Base-by-base conservation (phyloP, 148 eudicot species). In the Pharnaceum exiguum region DNA sequence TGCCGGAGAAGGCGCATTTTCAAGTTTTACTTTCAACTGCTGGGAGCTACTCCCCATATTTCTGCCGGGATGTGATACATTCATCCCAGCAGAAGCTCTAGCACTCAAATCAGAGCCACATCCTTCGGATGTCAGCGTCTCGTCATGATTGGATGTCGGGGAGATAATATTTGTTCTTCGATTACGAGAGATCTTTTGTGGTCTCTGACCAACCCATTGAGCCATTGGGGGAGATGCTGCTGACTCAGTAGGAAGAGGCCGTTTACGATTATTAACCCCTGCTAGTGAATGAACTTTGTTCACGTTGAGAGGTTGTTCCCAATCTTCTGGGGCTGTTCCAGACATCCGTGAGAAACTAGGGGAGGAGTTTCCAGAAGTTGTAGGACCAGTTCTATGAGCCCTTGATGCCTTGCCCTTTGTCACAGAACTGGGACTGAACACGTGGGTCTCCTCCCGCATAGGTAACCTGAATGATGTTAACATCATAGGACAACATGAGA, bases 191-290 rank as follows among this genome's bases (percentile, higher is more conserved):
- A 82, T 87, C 57, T 90, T 87, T 48, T 82, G 97, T 32, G 91
- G 89, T 59, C 95, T 84, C 69, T 90, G 97, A 67, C 88, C 90
- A 48, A 52, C 93, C 95, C 93, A 87, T 59, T 90, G 91, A 61
- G 95, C 77, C 73, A 90, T 84, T 27, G 85, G 80, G 16, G 91
- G 82, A 25, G 93, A 87, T 28, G 95, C 72, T 28, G 95, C 72
- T 51, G 87, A 67, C 38, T 84, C 89, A 13, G 80, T 50, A 35
- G 95, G 67, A 55, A 87, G 68, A 18, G 84, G 54, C 46, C 97
- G 89, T 65, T 87, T 90, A 29, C 87, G 89, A 74, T 73, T 82
- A 63, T 71, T 78, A 23, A 71, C 51, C 35, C 81, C 88, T 54
- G 78, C 81, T 59, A 73, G 47, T 37, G 97, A 69, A 47, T 76